These are phyloP conservation scores for Scutellaria barbata DNA, from an alignment of 257 asterid genomes.

Conservation along the genomic window DNA sequence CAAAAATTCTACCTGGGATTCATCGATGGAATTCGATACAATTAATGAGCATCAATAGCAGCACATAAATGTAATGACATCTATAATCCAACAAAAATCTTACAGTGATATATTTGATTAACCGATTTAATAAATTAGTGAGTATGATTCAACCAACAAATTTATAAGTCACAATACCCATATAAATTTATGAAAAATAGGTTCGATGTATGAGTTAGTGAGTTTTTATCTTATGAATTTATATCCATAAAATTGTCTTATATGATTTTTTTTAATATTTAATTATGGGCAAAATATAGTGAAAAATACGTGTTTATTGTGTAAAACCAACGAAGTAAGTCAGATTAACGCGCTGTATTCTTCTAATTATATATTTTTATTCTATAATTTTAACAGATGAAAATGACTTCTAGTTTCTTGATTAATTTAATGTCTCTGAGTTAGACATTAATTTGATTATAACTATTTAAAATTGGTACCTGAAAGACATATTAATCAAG, in stretches of 20 bases:
- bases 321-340: constrained; percentile 47
- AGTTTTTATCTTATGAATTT: too few relatives aligned
- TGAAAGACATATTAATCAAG: constrained; percentile 35
- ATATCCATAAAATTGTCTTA: too few relatives aligned
- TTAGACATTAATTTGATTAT: constrained; percentile 34
- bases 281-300: not conserved
- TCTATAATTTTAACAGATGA: constrained; percentile 10
- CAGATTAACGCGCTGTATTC: constrained; percentile 31
- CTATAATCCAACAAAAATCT: constrained; percentile 38
- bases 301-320: constrained; percentile 3
- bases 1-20: constrained; percentile 56
- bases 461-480: constrained; percentile 5
- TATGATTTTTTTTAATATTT: too few relatives aligned
- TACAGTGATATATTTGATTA: constrained; percentile 11
- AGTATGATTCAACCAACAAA: too few relatives aligned
- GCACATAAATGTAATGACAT: constrained; percentile 45
- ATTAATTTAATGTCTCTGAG: constrained; percentile 37
- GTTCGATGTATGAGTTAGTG: too few relatives aligned
- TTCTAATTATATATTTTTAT: constrained; percentile 22
- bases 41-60: constrained; percentile 44
- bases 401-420: constrained; percentile 16
- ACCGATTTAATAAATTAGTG: too few relatives aligned
- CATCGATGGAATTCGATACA: constrained; percentile 63
- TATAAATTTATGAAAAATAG: too few relatives aligned
- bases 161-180: too few relatives aligned